Percentiles rank a stretch among this genome's conserved stretches.
These are phyloP conservation scores for Parastagonospora avenae DNA, from an alignment of 2,329 filamentous ascomycete genomes.

Conservation along the genomic window DNA sequence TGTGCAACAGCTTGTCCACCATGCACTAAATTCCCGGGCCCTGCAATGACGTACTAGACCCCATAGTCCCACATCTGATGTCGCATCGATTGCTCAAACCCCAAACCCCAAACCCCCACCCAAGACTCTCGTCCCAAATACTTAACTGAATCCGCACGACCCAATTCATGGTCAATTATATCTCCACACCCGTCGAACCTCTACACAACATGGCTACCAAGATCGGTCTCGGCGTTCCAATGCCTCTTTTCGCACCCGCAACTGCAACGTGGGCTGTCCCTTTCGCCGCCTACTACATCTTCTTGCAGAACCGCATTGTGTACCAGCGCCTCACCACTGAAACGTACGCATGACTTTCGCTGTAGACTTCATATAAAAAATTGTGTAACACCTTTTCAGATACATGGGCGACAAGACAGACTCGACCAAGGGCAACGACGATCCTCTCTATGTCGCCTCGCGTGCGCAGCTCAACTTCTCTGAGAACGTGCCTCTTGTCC, in stretches of 20 bases:
- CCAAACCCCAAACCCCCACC: neutral
- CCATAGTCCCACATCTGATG: no score
- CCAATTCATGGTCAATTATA: conserved; percentile 17
- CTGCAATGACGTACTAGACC: conserved; percentile 1
- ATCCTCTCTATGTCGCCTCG: conserved; percentile 44
- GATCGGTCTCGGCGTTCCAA: conserved; percentile 40
- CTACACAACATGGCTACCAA: conserved; percentile 30
- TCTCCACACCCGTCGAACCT: conserved; percentile 13
- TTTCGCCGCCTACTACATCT: conserved; percentile 49
- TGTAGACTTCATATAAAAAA: neutral
- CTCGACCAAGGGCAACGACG: conserved; percentile 13
- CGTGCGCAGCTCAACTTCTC: conserved; percentile 51
- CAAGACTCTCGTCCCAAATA: neutral
- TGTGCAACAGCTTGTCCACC: no score
- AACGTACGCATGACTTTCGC: conserved; percentile 25
- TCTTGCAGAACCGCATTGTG: conserved; percentile 49
- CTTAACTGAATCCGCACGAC: neutral
- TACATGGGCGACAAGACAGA: conserved; percentile 33
- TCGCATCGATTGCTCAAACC: no score
- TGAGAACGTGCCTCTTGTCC: conserved; percentile 51
- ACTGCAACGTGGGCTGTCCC: conserved; percentile 49
- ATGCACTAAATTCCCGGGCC: neutral
- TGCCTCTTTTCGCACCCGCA: conserved; percentile 41
- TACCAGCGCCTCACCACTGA: conserved; percentile 39
- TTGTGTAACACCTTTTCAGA: conserved; percentile 17